Conservation (phyloP, 192 early-diverging fungal species). For the Powellomyces hirtus region DNA sequence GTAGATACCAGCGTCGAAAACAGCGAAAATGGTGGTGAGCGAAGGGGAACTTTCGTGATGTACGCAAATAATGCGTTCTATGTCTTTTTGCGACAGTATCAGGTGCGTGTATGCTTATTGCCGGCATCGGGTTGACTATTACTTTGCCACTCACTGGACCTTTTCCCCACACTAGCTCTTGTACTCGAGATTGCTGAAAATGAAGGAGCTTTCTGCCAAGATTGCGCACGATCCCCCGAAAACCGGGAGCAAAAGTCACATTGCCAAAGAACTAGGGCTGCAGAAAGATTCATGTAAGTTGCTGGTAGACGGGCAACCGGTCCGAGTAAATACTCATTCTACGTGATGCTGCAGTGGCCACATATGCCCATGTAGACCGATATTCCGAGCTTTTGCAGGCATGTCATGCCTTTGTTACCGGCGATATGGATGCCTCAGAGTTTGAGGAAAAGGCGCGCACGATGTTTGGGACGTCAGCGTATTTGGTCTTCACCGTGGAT, state of each 20-base stretch:
- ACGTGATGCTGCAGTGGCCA: background rate
- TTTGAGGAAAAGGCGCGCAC: conserved; percentile 88
- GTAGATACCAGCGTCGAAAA: background rate
- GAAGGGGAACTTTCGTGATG: conserved; percentile 57
- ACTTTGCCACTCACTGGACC: conserved; percentile 2
- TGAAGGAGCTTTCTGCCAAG: conserved; percentile 73
- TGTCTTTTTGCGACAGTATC: conserved; percentile 82
- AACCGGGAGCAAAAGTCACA: conserved; percentile 55
- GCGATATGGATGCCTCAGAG: conserved; percentile 71
- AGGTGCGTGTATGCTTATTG: conserved; percentile 48
- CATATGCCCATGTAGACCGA: conserved; percentile 49
- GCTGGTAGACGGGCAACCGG: background rate
- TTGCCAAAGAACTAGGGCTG: conserved; percentile 55
- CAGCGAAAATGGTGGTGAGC: conserved; percentile 9
- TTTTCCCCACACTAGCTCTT: conserved; percentile 61
- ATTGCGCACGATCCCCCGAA: conserved; percentile 50
- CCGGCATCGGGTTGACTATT: background rate
- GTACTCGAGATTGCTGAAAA: conserved; percentile 75
- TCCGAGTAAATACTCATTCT: background rate
- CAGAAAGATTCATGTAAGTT: conserved; percentile 30
- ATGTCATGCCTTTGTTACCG: conserved; percentile 74
- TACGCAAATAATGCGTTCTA: conserved; percentile 88
- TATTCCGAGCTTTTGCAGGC: conserved; percentile 75
- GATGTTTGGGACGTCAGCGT: conserved; percentile 88
- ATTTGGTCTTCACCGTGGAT: conserved; percentile 86